Base-by-base conservation (phyloP, 2,329 filamentous ascomycete genomes). In the Aspergillus floridensis region DNA sequence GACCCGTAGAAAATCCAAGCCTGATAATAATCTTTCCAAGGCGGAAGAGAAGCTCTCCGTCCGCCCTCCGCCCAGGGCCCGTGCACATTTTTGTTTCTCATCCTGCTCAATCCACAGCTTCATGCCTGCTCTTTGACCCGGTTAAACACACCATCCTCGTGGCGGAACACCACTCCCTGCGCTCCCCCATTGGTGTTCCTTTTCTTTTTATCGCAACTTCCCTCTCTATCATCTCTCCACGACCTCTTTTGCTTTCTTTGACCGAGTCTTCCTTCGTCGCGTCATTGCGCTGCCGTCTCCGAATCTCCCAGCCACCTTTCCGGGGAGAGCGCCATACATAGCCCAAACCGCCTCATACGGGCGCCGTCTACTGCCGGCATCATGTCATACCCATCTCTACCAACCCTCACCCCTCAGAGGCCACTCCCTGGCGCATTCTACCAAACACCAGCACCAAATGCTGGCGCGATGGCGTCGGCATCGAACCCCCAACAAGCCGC, bases 381-480 rank as follows among this genome's bases (percentile, higher is more conserved):
- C 65, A 80, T 80, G 77, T 77, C 76, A 70, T 75, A 74, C 67
- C 76, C 74, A 55, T 71, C 68, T 63, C 72, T 78, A 44, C 63
- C 69, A 49, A 65, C 65, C 51, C 63, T 72, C 48, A 80, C 77
- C 66, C 71, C 72, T 65, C 66, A 73, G 68, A 68, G 75, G 70
- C 71, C 75, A 56, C 71, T 78, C 59, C 72, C 77, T 64, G 76
- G 77, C 56, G 72, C 75, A 57, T 78, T 72, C 69, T 70, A 79
- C 64, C 69, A 76, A 67, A 72, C 77, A 64, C 71, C 74, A 59
- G 73, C 78, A 62, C 63, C 70, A 51, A 71, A 63, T 66, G 76
- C 62, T 63, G 73, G 60, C 66, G 72, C 66, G 63, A 74, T 66
- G 74, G 76, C 63, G 67, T 73, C 68, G 63, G 72, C 69, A 57